Evolutionary conservation across 1,284 basidiomycete species (phyloP).

Genomic region (Rhodotorula sp.): DNA sequence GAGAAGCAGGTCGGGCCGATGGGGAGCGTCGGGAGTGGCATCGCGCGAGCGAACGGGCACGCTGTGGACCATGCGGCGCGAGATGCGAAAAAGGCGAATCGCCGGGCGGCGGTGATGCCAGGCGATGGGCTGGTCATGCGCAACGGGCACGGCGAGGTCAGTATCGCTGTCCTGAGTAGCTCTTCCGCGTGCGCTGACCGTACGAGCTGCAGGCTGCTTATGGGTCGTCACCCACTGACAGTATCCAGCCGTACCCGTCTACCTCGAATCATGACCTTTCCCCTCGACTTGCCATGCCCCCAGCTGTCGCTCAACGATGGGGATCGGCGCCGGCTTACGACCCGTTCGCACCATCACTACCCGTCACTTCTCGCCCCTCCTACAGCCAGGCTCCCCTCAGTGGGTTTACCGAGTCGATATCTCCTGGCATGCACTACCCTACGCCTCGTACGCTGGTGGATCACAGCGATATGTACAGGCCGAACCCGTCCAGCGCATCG

Average conservation of each 20-base stretch:
- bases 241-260: not conserved
- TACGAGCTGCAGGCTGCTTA: no score
- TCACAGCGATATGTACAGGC: slow-evolving; percentile 60
- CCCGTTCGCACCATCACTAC: slow-evolving; percentile 24
- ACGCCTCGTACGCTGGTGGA: slow-evolving; percentile 71
- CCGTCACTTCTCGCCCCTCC: not conserved
- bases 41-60: slow-evolving; percentile 46
- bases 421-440: slow-evolving; percentile 64
- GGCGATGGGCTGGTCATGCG: not conserved
- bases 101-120: slow-evolving; percentile 24
- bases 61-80: slow-evolving; percentile 8
- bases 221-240: not conserved
- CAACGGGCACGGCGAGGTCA: slow-evolving; percentile 3
- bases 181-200: no score
- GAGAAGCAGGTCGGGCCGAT: slow-evolving; percentile 61
- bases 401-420: slow-evolving; percentile 44
- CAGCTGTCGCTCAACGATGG: slow-evolving; percentile 37
- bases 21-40: slow-evolving; percentile 52
- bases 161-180: not conserved
- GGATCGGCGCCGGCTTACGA: slow-evolving; percentile 36
- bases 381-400: slow-evolving; percentile 38
- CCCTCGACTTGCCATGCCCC: slow-evolving; percentile 36
- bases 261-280: slow-evolving; percentile 10
- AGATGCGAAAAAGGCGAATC: slow-evolving; percentile 30
- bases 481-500: slow-evolving; percentile 66